Evolutionary conservation across 2,329 filamentous ascomycete genomes (phyloP).

Genomic region (Nannizziopsis arthrosporioides): DNA sequence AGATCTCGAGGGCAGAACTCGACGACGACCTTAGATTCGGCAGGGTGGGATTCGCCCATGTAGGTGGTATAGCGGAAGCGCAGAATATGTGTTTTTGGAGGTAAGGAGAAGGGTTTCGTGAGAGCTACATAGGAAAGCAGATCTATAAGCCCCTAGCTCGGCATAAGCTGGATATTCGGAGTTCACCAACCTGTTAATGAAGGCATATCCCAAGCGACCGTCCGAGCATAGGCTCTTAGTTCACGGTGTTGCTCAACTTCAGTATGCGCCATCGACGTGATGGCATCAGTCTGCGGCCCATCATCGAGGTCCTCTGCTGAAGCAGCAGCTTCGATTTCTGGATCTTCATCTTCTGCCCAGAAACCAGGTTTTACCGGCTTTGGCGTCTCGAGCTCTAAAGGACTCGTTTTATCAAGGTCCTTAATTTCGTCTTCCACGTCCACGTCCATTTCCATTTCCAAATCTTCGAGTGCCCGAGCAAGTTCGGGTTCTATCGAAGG

Average conservation of each 20-base stretch:
- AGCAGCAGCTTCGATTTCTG: constrained; percentile 31
- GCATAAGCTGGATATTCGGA: constrained; percentile 29
- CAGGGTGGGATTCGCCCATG: constrained; percentile 85
- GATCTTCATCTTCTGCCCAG: constrained; percentile 34
- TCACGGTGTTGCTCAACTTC: constrained; percentile 84
- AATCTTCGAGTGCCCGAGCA: no score
- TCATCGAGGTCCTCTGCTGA: constrained; percentile 45
- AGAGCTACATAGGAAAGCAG: constrained; percentile 47
- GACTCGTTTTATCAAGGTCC: constrained; percentile 24
- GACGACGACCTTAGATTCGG: constrained; percentile 84
- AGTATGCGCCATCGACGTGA: constrained; percentile 68
- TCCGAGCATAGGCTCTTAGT: constrained; percentile 72
- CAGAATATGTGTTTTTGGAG: constrained; percentile 52
- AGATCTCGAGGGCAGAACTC: constrained; percentile 72
- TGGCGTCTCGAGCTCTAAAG: constrained; percentile 22
- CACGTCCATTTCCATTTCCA: not conserved
- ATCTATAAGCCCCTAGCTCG: no score
- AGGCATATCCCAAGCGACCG: constrained; percentile 93
- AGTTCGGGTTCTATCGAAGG: not conserved
- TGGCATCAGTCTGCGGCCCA: constrained; percentile 52
- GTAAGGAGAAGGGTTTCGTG: constrained; percentile 70
- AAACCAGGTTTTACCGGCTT: constrained; percentile 24
- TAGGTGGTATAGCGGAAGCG: constrained; percentile 96
- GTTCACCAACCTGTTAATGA: constrained; percentile 56
- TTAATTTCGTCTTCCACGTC: constrained; percentile 16